phyloP scores from a whole-genome alignment of 306 rosid genomes.

The Purshia tridentata region DNA sequence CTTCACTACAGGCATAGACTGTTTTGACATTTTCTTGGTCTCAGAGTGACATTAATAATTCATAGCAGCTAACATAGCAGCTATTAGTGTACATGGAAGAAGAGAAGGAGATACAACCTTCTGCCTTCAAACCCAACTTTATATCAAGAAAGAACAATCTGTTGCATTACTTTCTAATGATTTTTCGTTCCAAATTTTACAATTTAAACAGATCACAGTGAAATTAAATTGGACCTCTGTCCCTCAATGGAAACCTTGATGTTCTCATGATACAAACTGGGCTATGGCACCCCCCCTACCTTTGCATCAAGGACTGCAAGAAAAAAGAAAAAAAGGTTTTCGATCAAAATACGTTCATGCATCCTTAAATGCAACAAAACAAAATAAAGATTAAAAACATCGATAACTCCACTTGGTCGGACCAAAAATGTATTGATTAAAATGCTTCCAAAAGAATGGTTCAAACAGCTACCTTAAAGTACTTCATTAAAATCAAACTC shows the following conservation, averaged over 20 bases:
- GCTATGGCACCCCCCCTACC: conserved; percentile 40
- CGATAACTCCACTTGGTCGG: not conserved
- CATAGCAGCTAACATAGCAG: conserved; percentile 34
- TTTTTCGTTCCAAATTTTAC: conserved; percentile 39
- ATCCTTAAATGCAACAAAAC: not conserved
- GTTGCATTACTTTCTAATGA: conserved; percentile 26
- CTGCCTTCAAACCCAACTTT: conserved; percentile 42
- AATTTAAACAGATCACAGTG: conserved; percentile 43
- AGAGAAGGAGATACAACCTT: conserved; percentile 30
- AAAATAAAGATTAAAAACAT: not conserved
- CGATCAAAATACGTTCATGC: not conserved
- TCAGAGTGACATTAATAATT: conserved; percentile 22
- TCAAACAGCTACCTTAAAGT: not conserved
- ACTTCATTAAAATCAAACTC: not conserved
- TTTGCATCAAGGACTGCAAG: conserved; percentile 68
- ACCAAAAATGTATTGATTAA: not conserved
- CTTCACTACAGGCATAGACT: not conserved
- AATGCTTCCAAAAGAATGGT: not conserved
- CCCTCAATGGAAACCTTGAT: conserved; percentile 30
- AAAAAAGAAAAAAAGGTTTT: conserved; percentile 7
- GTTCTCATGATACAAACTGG: conserved; percentile 36
- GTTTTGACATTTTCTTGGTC: conserved; percentile 26
- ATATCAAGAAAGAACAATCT: conserved; percentile 32
- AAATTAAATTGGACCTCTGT: conserved; percentile 39
- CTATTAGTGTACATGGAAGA: conserved; percentile 47